Evolutionary conservation across 2,329 filamentous ascomycete genomes (phyloP), one percentile per base, ranked within the genome.

Genomic region (Fusarium floridanum): DNA sequence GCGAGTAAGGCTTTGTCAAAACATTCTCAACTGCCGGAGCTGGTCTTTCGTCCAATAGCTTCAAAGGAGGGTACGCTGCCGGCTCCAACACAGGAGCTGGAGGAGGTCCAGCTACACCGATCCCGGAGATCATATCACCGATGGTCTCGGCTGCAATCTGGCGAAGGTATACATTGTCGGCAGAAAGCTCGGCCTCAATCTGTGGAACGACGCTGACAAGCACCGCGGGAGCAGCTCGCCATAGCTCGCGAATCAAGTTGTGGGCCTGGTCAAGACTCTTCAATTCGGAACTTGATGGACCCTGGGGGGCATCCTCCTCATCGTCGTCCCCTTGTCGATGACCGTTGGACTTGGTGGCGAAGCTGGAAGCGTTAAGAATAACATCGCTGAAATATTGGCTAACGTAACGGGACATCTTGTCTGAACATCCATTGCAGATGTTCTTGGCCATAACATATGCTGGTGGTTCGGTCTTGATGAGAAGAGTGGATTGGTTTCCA

Each of bases 311-410:
- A 56, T 90, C 87, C 63, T 94, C 90, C 59, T 93, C 91, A 22
- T 93, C 92, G 29, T 92, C 91, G 27, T 90, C 90, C 20, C 87
- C 86, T 43, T 88, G 88, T 69, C 88, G 89, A 65, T 88, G 86
- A 6, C 89, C 90, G 72, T 91, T 92, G 64, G 86, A 74, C 76
- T 88, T 87, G 11, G 85, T 85, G 22, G 85, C 86, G 55, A 90
- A 88, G 14, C 86, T 90, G 41, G 92, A 95, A 5, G 95, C 94
- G 80, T 98, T 95, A 71, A 98, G 91, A 67, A 99, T 97, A 61
- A 98, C 95, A 66, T 97, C 95, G 83, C 95, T 97, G 82, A 99
- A 99, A 82, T 98, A 99, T 80, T 97, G 95, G 76, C 95, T 96
- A 66, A 98, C 93, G 76, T 97, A 95, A 71, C 95, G 93, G 1